Evolutionary conservation across 2,329 filamentous ascomycete genomes (phyloP).

Genomic region (Talaromyces sp.): DNA sequence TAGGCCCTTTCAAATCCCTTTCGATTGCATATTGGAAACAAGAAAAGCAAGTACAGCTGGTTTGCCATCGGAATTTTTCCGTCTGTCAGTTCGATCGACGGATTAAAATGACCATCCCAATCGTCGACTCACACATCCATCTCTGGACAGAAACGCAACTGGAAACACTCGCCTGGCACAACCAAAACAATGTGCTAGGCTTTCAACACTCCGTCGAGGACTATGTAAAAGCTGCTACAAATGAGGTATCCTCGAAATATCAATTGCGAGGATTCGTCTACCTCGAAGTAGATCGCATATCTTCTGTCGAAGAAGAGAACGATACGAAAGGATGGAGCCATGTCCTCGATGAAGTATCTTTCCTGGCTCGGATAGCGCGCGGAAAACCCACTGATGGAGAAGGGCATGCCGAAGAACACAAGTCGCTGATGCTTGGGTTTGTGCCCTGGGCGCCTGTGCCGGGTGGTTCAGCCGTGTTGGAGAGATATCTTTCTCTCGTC

Average conservation of each 20-base stretch:
- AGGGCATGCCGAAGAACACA: slow-evolving; percentile 54
- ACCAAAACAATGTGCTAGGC: slow-evolving; percentile 56
- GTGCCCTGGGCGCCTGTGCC: slow-evolving; percentile 85
- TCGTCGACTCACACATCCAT: slow-evolving; percentile 91
- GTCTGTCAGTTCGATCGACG: not conserved
- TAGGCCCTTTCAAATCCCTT: not conserved
- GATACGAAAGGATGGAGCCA: slow-evolving; percentile 57
- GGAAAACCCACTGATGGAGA: slow-evolving; percentile 57
- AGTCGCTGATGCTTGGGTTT: slow-evolving; percentile 62
- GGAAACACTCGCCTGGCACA: slow-evolving; percentile 67
- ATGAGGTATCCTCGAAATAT: slow-evolving; percentile 20
- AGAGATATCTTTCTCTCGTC: slow-evolving; percentile 62
- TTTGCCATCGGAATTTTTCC: not conserved
- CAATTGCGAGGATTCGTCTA: slow-evolving; percentile 70
- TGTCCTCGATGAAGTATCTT: slow-evolving; percentile 69
- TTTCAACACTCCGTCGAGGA: slow-evolving; percentile 63
- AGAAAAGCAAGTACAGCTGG: not conserved
- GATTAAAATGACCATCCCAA: slow-evolving; percentile 39
- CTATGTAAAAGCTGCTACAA: slow-evolving; percentile 50
- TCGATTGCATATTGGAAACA: not conserved
- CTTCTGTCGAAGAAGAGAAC: slow-evolving; percentile 51
- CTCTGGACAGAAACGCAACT: slow-evolving; percentile 71
- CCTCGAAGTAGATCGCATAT: slow-evolving; percentile 74
- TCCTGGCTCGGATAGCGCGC: slow-evolving; percentile 63
- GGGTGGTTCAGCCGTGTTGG: slow-evolving; percentile 58